These are phyloP conservation scores for Phytopythium aichiense DNA, from an alignment of 352 stramenopile species.

Conservation along the genomic window DNA sequence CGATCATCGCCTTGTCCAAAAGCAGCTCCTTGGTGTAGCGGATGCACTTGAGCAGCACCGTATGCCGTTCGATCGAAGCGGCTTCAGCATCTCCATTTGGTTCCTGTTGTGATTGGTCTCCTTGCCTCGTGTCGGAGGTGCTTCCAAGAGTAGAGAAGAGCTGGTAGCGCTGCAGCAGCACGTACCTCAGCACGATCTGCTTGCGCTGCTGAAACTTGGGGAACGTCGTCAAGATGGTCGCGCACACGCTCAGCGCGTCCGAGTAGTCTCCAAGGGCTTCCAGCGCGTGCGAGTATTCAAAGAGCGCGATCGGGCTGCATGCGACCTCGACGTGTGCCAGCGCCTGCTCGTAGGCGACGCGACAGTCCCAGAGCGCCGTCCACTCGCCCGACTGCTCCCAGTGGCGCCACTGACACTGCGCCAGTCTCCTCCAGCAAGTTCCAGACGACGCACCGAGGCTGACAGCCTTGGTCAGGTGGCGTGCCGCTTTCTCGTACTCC, in stretches of 20 bases:
- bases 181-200: constrained; percentile 41
- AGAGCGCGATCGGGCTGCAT: constrained; percentile 38
- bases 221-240: constrained; percentile 49
- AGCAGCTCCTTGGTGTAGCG: constrained; percentile 45
- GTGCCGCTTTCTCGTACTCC: constrained; percentile 33
- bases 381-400: constrained; percentile 50
- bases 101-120: neutral
- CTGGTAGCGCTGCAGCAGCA: constrained; percentile 55
- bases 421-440: constrained; percentile 50
- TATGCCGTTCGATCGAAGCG: constrained; percentile 5
- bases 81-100: neutral
- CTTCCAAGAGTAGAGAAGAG: constrained; percentile 20
- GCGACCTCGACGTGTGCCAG: constrained; percentile 46
- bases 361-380: constrained; percentile 59
- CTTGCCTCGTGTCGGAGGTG: neutral
- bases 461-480: constrained; percentile 48
- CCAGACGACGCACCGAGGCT: constrained; percentile 36
- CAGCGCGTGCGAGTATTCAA: constrained; percentile 51
- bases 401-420: constrained; percentile 44
- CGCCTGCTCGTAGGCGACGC: constrained; percentile 50
- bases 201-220: constrained; percentile 36
- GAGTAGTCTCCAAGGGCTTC: constrained; percentile 48
- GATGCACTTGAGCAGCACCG: constrained; percentile 41
- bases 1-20: constrained; percentile 29
- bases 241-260: constrained; percentile 36